Evolutionary conservation across 116 monocot species (phyloP), one percentile per base, ranked within the genome.

Genomic region (Dioscorea cayenensis): DNA sequence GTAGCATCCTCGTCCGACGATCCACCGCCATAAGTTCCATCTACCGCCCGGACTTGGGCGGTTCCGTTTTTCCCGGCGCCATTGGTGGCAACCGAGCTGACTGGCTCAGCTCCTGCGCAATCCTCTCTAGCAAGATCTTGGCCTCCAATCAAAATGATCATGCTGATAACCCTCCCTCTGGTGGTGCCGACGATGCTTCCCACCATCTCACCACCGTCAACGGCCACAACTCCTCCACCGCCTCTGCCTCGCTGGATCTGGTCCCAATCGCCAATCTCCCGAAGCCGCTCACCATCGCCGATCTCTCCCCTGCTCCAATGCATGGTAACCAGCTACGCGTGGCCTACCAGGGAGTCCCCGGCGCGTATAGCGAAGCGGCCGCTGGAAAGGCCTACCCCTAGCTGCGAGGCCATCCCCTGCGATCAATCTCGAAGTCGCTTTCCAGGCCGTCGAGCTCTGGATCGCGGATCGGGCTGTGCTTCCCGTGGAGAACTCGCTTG

Each of bases 371-470:
- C 69, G 90, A 90, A 73, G 84, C 84, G 11, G 90, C 90, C n/a
- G 87, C 90, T 35, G 82, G 84, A 14, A 90, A 90, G 66, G 90
- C 90, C 1, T 90, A 90, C 75, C 90, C n/a, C 87, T n/a, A 78
- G 66, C 14, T 90, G 90, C 63, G 87, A 90, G 21, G 84, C 90
- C 51, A 90, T 90, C 55, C 90, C 90, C 48, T 90, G 86, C 75
- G 90, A 90, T 67, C 86, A 90, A 79, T 90, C n/a, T 90, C 84
- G 90, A 90, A 77, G 90, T 84, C 64, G 87, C 90, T 9, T 90
- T 90, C 75, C 84, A 87, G 73, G 87, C 90, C 12, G 90, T 90
- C 51, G 90, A 90, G 80, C 84, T 90, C 35, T 90, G 90, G 90
- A 80, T 90, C 71, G 90, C 90, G 49, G 90, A 90, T 58, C 87